A percentile compares a stretch with the other conserved stretches of the same genome.
Evolutionary conservation across 2,329 filamentous ascomycete species (phyloP).

Genomic region (Graphiopsis chlorocephala): DNA sequence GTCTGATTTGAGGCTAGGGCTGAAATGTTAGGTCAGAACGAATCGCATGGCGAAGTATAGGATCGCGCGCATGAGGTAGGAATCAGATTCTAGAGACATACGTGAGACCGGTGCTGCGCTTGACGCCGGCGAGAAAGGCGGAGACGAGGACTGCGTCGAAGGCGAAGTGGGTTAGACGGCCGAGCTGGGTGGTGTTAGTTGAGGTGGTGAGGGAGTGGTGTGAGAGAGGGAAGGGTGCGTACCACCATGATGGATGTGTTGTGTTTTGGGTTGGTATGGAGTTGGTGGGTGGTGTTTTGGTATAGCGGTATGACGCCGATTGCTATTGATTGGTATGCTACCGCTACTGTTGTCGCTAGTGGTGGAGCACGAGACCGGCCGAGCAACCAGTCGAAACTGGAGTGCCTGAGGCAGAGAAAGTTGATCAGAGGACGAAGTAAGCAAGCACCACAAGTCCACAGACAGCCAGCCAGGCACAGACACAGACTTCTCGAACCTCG

Average conservation of each 20-base stretch:
- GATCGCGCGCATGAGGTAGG: neutral
- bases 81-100: conserved; percentile 59
- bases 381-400: neutral
- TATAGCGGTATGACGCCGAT: conserved; percentile 2
- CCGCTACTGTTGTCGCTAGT: neutral
- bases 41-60: conserved; percentile 11
- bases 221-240: conserved; percentile 3
- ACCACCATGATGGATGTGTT: conserved; percentile 24
- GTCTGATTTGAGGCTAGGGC: conserved; percentile 82
- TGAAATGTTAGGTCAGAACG: conserved; percentile 48
- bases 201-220: conserved; percentile 10
- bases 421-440: too few species aligned
- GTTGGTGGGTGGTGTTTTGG: conserved; percentile 4
- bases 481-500: neutral
- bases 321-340: conserved; percentile 2
- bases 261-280: neutral
- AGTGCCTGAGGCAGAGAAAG: neutral
- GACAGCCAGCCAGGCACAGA: neutral
- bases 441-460: neutral
- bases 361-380: conserved; percentile 11
- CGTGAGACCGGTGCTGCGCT: conserved; percentile 96
- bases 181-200: conserved; percentile 75
- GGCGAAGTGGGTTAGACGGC: conserved; percentile 88
- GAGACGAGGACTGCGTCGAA: conserved; percentile 97
- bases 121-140: conserved; percentile 93